phyloP scores from a whole-genome alignment of 176 grass and related monocot genomes.

The Carex pumila region DNA sequence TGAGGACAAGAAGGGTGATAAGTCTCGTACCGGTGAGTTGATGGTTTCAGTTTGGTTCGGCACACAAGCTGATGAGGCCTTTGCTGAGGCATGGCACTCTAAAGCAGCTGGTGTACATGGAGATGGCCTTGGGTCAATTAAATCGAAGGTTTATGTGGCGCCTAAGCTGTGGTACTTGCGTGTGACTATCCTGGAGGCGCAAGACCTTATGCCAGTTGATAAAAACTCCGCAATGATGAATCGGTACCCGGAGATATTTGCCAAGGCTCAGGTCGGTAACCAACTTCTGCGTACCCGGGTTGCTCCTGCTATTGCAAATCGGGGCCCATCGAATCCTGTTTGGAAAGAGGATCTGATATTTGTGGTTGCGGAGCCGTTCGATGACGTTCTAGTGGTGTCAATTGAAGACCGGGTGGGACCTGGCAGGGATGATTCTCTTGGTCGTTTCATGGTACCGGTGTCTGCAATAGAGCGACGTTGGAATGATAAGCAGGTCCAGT shows the following conservation, averaged over 20 bases:
- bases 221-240: constrained; percentile 30
- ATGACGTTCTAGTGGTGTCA: constrained; percentile 58
- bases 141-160: constrained; percentile 82
- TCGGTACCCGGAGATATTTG: constrained; percentile 62
- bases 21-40: constrained; percentile 34
- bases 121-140: constrained; percentile 72
- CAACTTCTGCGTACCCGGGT: constrained; percentile 59
- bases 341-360: constrained; percentile 94
- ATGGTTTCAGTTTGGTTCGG: constrained; percentile 84
- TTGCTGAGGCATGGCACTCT: constrained; percentile 89
- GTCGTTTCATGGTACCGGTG: constrained; percentile 53
- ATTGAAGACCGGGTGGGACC: constrained; percentile 61
- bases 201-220: constrained; percentile 52
- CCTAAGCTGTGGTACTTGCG: constrained; percentile 95
- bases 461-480: constrained; percentile 54
- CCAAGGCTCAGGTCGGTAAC: constrained; percentile 59
- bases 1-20: constrained; percentile 69
- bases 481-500: constrained; percentile 73
- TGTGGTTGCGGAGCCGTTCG: constrained; percentile 84
- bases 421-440: constrained; percentile 57
- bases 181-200: constrained; percentile 59
- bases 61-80: constrained; percentile 88
- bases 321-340: constrained; percentile 50
- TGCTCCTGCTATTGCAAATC: constrained; percentile 22
- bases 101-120: constrained; percentile 70